Percentiles rank a stretch among this genome's conserved stretches.
These are phyloP conservation scores for Podila verticillata DNA, from an alignment of 192 early-diverging fungal species.

Conservation along the genomic window DNA sequence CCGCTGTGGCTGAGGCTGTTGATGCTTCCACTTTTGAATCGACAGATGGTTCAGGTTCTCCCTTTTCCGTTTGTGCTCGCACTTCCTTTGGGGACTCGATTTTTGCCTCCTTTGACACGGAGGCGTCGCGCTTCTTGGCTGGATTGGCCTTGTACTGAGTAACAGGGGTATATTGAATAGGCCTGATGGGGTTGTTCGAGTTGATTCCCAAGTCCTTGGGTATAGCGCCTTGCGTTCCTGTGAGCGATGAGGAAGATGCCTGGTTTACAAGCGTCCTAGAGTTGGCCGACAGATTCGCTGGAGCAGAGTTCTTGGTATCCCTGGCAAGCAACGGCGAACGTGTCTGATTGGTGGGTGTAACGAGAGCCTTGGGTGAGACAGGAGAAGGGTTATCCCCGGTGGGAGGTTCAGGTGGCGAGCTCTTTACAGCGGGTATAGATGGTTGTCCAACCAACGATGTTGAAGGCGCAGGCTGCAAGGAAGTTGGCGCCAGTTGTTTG, in stretches of 20 bases:
- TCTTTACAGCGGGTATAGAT: background rate
- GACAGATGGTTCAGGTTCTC: background rate
- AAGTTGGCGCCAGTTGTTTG: background rate
- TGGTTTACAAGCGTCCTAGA: slow-evolving; percentile 23
- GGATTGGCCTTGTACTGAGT: slow-evolving; percentile 41
- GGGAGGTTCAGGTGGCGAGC: too few species aligned
- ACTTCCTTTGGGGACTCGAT: background rate
- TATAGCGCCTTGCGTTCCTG: background rate
- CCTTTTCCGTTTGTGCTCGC: background rate
- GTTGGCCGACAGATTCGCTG: background rate
- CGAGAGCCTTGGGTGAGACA: background rate
- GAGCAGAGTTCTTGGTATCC: background rate
- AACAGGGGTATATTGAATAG: slow-evolving; percentile 50
- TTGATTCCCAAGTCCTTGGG: background rate
- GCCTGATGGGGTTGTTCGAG: slow-evolving; percentile 25
- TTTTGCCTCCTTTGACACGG: background rate
- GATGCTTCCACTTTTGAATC: background rate
- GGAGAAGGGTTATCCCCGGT: background rate
- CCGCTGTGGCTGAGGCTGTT: background rate
- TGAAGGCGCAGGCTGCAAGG: background rate
- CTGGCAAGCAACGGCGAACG: background rate
- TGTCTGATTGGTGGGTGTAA: background rate
- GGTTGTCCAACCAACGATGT: background rate
- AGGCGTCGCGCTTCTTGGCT: slow-evolving; percentile 5
- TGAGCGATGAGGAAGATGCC: slow-evolving; percentile 35